Percentiles rank a stretch among this genome's conserved stretches.
These are phyloP conservation scores for Encephalitozoon hellem DNA, from an alignment of 371 early-diverging fungal species.

Conservation along the genomic window DNA sequence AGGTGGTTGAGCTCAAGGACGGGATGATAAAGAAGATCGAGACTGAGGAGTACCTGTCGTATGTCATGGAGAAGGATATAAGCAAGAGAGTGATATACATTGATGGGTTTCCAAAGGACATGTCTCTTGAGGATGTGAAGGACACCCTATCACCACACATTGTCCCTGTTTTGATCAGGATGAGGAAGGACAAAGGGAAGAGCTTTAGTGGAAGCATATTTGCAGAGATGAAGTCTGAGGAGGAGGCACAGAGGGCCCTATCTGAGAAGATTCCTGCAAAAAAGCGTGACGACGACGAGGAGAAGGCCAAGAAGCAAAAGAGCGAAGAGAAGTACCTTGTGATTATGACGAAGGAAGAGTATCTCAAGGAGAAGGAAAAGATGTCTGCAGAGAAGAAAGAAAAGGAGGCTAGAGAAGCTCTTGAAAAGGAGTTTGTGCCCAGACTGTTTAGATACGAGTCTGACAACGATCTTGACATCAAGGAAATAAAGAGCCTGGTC, in stretches of 20 bases:
- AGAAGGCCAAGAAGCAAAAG: slow-evolving; percentile 20
- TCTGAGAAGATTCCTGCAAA: slow-evolving; percentile 14
- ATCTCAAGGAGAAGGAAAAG: slow-evolving; percentile 21
- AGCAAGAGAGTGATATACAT: slow-evolving; percentile 34
- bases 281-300: background rate
- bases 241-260: slow-evolving; percentile 41
- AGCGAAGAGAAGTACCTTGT: slow-evolving; percentile 1
- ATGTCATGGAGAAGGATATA: slow-evolving; percentile 32
- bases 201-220: slow-evolving; percentile 55
- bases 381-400: slow-evolving; percentile 35
- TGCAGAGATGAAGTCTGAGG: slow-evolving; percentile 49
- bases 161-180: slow-evolving; percentile 38
- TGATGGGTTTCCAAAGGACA: slow-evolving; percentile 39
- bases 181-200: slow-evolving; percentile 51
- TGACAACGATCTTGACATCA: slow-evolving; percentile 26
- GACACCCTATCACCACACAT: slow-evolving; percentile 20
- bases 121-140: slow-evolving; percentile 52
- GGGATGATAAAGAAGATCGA: slow-evolving; percentile 48
- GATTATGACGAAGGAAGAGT: slow-evolving; percentile 30
- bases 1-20: slow-evolving; percentile 39
- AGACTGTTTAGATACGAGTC: slow-evolving; percentile 48
- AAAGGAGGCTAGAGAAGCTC: slow-evolving; percentile 16
- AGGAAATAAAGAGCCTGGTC: slow-evolving; percentile 41
- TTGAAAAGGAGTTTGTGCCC: slow-evolving; percentile 41
- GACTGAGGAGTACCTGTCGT: slow-evolving; percentile 46